Base-by-base conservation (phyloP, 306 rosid genomes). In the Corylus americana region DNA sequence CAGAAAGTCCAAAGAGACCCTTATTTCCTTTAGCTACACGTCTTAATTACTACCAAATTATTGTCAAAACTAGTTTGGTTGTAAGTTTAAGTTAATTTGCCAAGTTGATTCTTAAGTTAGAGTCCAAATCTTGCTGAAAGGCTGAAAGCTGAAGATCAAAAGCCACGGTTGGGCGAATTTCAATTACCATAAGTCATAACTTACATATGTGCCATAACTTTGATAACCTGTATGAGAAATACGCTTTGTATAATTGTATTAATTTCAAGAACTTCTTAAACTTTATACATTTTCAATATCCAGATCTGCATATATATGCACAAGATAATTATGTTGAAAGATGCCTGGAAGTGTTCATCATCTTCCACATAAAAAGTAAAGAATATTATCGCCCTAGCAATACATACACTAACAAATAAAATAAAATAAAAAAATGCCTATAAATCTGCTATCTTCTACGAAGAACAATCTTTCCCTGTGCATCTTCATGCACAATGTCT, bases 381-480 rank as follows among this genome's bases (percentile, higher is more conserved):
- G 45, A 14, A 64, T 3, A 16, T 59, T 42, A 6, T 42, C 45
- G 7, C 7, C 45, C 45, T 5, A 42, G 45, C 45, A 42, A 69
- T 44, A 13, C 44, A 53, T 20, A 50, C 11, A 81, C 44, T 66
- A 29, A 3, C 7, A 59, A 64, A 2, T 67, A 58, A 1, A 42
- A 18, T 39, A 57, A 37, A 47, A 27, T 0, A 27, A 70, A 48
- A 1, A 39, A 37, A 42, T 27, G 31, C 53, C 11, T 71, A 37
- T 6, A 47, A 39, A 69, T 63, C 2, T 22, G 39, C 31, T 3
- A 82, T 86, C 83, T 87, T 55, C 70, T 83, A 57, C 97, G 83
- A 37, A 85, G 85, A 77, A 84, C 76, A 79, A 83, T 80, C 91
- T 78, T 92, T 4, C 98, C 98, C 75, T 87, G 84, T 29, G 93